Percentiles rank a stretch among this genome's conserved stretches.
These are phyloP conservation scores for Talaromyces trachyspermus DNA, from an alignment of 495 filamentous ascomycete species.

Conservation along the genomic window DNA sequence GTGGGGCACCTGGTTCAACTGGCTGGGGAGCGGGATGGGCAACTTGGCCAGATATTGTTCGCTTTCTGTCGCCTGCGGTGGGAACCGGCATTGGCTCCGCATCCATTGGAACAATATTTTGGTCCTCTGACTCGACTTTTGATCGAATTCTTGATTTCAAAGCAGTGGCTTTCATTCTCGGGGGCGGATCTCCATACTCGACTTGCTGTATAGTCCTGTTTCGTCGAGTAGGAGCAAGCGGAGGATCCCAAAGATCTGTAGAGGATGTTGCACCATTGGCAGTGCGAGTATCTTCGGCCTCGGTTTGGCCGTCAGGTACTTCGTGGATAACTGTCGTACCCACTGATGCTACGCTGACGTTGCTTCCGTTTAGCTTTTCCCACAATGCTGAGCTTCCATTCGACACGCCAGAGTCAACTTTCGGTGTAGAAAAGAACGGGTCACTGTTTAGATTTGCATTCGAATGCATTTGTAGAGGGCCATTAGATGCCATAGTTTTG, in stretches of 20 bases:
- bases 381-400: constrained; percentile 48
- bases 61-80: constrained; percentile 57
- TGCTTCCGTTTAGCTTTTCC: constrained; percentile 50
- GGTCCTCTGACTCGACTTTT: constrained; percentile 44
- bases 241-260: constrained; percentile 47
- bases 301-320: constrained; percentile 34
- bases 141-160: constrained; percentile 42
- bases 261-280: constrained; percentile 25
- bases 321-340: constrained; percentile 27
- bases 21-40: constrained; percentile 50
- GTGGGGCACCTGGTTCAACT: constrained; percentile 58
- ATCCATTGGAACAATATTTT: constrained; percentile 27
- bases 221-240: constrained; percentile 59
- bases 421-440: constrained; percentile 37
- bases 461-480: constrained; percentile 33
- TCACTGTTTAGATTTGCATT: constrained; percentile 37
- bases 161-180: constrained; percentile 53
- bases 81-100: constrained; percentile 28
- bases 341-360: constrained; percentile 27
- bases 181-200: constrained; percentile 52
- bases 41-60: constrained; percentile 77
- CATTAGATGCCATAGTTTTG: constrained; percentile 27
- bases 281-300: constrained; percentile 35
- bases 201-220: constrained; percentile 50
- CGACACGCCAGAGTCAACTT: constrained; percentile 31